phyloP scores from a whole-genome alignment of 176 grass and related monocot species.

The Dendrocalamus sinicus region DNA sequence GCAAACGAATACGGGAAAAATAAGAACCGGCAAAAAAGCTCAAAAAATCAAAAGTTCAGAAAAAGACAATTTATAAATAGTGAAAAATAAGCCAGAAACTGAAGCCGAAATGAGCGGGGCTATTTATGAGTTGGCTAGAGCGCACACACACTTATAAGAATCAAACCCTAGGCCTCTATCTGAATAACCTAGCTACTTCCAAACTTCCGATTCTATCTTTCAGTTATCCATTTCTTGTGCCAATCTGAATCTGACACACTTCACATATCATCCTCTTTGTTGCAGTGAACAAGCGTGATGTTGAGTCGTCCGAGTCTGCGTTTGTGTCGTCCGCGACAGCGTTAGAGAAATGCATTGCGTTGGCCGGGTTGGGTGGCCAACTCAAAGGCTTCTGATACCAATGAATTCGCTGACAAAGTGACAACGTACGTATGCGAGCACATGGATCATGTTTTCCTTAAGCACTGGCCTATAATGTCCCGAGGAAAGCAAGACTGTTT shows the following conservation, averaged over 20 bases:
- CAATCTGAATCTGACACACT: constrained; percentile 1
- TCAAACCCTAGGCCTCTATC: background rate
- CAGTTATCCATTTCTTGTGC: background rate
- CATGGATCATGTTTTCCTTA: constrained; percentile 23
- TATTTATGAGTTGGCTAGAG: background rate
- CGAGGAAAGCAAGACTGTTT: background rate
- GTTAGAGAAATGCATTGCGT: constrained; percentile 5
- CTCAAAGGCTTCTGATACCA: constrained; percentile 28
- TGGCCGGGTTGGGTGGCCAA: too few relatives aligned
- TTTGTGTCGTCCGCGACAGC: constrained; percentile 84
- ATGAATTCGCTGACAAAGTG: background rate
- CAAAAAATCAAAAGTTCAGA: too few relatives aligned
- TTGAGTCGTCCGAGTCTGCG: constrained; percentile 71
- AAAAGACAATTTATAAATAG: too few relatives aligned
- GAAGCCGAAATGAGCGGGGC: too few relatives aligned
- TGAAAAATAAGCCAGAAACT: too few relatives aligned
- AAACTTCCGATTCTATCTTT: background rate
- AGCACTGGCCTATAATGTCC: background rate
- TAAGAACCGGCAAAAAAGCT: too few relatives aligned
- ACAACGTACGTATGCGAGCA: background rate
- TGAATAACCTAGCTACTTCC: background rate
- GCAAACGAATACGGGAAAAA: too few relatives aligned
- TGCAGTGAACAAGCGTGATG: constrained; percentile 77
- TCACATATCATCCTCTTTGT: background rate
- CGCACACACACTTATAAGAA: background rate